Base-by-base conservation (phyloP, 2,329 filamentous ascomycete genomes). In the Diaporthe nobilis region DNA sequence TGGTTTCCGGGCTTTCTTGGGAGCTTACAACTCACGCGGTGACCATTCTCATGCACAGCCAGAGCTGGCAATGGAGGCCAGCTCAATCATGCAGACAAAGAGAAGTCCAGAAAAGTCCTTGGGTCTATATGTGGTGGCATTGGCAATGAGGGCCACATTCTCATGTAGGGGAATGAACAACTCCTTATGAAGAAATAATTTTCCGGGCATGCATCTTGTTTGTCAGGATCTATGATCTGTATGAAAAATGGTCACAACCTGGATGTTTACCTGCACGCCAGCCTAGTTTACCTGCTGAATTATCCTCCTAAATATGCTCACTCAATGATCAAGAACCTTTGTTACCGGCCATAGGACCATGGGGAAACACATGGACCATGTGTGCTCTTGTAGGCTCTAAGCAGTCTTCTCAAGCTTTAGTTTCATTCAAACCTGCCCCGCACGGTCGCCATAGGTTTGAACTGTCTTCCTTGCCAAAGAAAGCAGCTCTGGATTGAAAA, bases 21-120 rank as follows among this genome's bases (percentile, higher is more conserved):
- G 8, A 34, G 13, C 10, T 49, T 4, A 1, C 6, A 6, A 49
- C 31, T 34, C 4, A 20, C 2, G 17, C 22, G 39, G 15, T 1
- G 1, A 0, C 9, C 17, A 2, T 22, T 31, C 6, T 22, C 10
- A 44, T 7, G 12, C 17, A 22, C 1, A 10, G 37, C 3, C 8
- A 47, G 4, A 1, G n/a, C 6, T 25, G 17, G 3, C 3, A 63
- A n/a, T 12, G 1, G 25, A 20, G 8, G n/a, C 2, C 60, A 10
- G 0, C 1, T 28, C 20, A 9, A 4, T 5, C 3, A 2, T 28
- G 9, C 60, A 20, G 17, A 28, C 15, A 44, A 12, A 9, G n/a
- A 8, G 7, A 1, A 8, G 25, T 17, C 31, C 55, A n/a, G 10
- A n/a, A 20, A n/a, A 13, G 5, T 17, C 25, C 2, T 37, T 60